phyloP scores from a whole-genome alignment of 192 early-diverging fungal species.

The Backusella mclennaniae region DNA sequence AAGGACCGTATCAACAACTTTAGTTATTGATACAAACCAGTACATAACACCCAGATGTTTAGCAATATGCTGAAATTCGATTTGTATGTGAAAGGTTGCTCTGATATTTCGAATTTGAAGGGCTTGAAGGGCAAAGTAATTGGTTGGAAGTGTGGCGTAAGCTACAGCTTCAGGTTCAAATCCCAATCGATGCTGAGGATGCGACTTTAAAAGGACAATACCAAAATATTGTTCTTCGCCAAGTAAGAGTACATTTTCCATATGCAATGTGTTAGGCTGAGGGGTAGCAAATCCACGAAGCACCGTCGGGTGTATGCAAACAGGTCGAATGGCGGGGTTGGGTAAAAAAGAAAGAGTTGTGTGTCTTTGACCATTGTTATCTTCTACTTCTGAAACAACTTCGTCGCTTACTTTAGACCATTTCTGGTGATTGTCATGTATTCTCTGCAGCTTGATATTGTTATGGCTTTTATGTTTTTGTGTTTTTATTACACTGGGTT shows the following conservation, averaged over 20 bases:
- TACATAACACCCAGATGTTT: constrained; percentile 27
- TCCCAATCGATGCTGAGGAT: constrained; percentile 33
- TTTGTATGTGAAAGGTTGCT: constrained; percentile 33
- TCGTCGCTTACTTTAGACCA: constrained; percentile 23
- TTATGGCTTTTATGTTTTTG: not conserved
- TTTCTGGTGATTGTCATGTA: not conserved
- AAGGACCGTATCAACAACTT: constrained; percentile 31
- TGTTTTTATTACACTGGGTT: constrained; percentile 11
- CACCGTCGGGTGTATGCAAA: constrained; percentile 41
- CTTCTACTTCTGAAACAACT: constrained; percentile 6
- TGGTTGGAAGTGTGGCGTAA: constrained; percentile 33
- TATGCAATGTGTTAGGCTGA: constrained; percentile 33
- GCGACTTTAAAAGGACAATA: constrained; percentile 33
- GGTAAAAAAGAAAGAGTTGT: constrained; percentile 23
- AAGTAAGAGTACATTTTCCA: constrained; percentile 34
- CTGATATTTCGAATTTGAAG: constrained; percentile 27
- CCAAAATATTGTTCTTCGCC: constrained; percentile 40
- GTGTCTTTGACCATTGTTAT: not conserved
- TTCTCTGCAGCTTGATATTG: not conserved
- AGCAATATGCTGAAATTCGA: constrained; percentile 31
- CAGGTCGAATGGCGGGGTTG: constrained; percentile 13
- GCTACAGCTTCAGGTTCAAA: constrained; percentile 40
- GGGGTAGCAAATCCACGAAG: constrained; percentile 29
- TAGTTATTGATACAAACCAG: constrained; percentile 33
- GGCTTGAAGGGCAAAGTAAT: constrained; percentile 31